phyloP scores from a whole-genome alignment of 2,329 filamentous ascomycete genomes.

The Tolypocladium cylindrosporum region DNA sequence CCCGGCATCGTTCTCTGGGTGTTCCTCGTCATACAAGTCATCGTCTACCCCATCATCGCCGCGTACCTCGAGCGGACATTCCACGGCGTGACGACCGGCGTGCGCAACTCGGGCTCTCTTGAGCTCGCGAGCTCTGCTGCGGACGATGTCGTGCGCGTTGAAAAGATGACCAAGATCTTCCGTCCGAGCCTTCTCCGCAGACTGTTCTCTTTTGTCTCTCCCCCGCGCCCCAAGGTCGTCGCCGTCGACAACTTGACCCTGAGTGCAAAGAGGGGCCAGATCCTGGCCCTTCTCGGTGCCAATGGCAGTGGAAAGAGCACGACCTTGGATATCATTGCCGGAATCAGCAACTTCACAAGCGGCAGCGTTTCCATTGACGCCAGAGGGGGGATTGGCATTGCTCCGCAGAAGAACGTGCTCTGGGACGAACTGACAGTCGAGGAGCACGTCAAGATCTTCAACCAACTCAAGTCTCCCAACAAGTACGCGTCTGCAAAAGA shows the following conservation, averaged over 20 bases:
- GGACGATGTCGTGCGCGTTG: slow-evolving; percentile 54
- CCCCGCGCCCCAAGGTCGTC: slow-evolving; percentile 44
- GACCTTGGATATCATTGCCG: slow-evolving; percentile 79
- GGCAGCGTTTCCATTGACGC: slow-evolving; percentile 71
- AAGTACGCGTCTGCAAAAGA: slow-evolving; percentile 45
- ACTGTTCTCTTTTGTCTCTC: slow-evolving; percentile 31
- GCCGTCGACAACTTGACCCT: slow-evolving; percentile 70
- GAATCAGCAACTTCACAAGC: slow-evolving; percentile 65
- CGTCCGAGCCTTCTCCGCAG: slow-evolving; percentile 51
- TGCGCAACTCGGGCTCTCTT: slow-evolving; percentile 9
- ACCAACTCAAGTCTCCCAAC: slow-evolving; percentile 61
- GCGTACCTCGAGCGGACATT: slow-evolving; percentile 63
- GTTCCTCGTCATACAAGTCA: slow-evolving; percentile 66
- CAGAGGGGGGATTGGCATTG: slow-evolving; percentile 74
- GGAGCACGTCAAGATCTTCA: slow-evolving; percentile 79
- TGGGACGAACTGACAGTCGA: slow-evolving; percentile 83
- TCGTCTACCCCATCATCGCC: slow-evolving; percentile 68
- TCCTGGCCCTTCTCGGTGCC: slow-evolving; percentile 75
- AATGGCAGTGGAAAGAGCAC: slow-evolving; percentile 90
- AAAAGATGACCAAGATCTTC: slow-evolving; percentile 71
- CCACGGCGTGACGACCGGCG: slow-evolving; percentile 54
- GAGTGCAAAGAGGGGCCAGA: slow-evolving; percentile 67
- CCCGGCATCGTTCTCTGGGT: slow-evolving; percentile 71
- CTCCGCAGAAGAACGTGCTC: slow-evolving; percentile 87
- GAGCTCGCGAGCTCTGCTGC: neutral